Conservation (phyloP, 2,329 filamentous ascomycete species). For the Cladosporium sp. region DNA sequence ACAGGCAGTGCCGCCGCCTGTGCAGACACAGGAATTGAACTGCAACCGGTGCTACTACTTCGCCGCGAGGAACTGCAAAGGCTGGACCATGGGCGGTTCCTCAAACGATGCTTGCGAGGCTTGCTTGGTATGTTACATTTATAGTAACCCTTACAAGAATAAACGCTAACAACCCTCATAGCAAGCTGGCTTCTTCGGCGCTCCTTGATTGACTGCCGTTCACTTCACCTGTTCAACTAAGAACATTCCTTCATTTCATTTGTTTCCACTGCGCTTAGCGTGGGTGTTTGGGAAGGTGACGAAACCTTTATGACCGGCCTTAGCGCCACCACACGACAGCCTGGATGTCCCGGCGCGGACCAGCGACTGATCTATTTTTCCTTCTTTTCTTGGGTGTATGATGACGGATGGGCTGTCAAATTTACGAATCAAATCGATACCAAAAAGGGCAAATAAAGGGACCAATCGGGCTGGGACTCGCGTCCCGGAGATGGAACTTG, state of each 20-base stretch:
- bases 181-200: conserved; percentile 28
- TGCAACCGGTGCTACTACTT: conserved; percentile 33
- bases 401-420: not conserved
- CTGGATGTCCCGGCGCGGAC: not conserved
- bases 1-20: conserved; percentile 9
- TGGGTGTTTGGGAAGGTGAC: not conserved
- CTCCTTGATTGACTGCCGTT: not conserved
- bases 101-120: conserved; percentile 30
- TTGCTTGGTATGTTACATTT: conserved; percentile 15
- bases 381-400: not conserved
- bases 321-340: not conserved
- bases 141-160: not conserved
- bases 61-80: conserved; percentile 30
- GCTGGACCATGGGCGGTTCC: conserved; percentile 30
- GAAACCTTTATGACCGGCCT: not conserved
- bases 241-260: not conserved
- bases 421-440: too few species aligned
- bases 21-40: conserved; percentile 22
- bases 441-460: too few species aligned
- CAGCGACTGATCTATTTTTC: not conserved
- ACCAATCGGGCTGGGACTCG: too few species aligned
- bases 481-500: too few species aligned
- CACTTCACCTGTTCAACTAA: not conserved
- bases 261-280: not conserved
- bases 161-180: conserved; percentile 14